A percentile compares a stretch with the other conserved stretches of the same genome.
These are phyloP conservation scores for Blastocystis sp. DNA, from an alignment of 352 stramenopile species.

Conservation along the genomic window DNA sequence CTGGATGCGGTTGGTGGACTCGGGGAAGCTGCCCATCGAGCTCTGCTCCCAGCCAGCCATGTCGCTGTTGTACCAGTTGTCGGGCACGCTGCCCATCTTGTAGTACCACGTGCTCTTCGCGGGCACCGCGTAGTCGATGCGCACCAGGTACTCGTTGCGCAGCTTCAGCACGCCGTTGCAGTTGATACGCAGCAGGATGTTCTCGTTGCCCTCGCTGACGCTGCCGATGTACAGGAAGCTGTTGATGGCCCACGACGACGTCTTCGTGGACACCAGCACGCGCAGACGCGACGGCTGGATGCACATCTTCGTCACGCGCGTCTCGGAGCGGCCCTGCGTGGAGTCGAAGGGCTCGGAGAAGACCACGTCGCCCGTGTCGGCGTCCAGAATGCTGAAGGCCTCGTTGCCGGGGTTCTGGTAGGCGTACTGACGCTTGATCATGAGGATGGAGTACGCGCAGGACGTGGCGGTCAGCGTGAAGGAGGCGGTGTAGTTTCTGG, in stretches of 20 bases:
- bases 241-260: not conserved
- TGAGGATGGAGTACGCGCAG: not conserved
- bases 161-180: not conserved
- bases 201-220: not conserved
- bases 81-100: slow-evolving; percentile 38
- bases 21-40: not conserved
- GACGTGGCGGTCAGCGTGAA: not conserved
- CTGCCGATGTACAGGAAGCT: not conserved
- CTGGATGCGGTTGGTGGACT: slow-evolving; percentile 26
- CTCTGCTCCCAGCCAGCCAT: not conserved
- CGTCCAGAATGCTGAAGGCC: not conserved
- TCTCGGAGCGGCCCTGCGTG: no score
- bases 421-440: not conserved
- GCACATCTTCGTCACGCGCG: not conserved
- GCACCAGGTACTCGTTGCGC: not conserved
- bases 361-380: not conserved
- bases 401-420: not conserved
- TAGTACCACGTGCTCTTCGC: slow-evolving; percentile 17
- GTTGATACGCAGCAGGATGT: not conserved
- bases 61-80: slow-evolving; percentile 17
- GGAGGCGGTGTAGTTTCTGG: not conserved
- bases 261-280: not conserved
- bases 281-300: not conserved
- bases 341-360: not conserved
- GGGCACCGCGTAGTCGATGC: not conserved